A percentile compares a stretch with the other conserved stretches of the same genome.
These are phyloP conservation scores for Paramarasmius palmivorus DNA, from an alignment of 1,284 basidiomycete species.

Conservation along the genomic window DNA sequence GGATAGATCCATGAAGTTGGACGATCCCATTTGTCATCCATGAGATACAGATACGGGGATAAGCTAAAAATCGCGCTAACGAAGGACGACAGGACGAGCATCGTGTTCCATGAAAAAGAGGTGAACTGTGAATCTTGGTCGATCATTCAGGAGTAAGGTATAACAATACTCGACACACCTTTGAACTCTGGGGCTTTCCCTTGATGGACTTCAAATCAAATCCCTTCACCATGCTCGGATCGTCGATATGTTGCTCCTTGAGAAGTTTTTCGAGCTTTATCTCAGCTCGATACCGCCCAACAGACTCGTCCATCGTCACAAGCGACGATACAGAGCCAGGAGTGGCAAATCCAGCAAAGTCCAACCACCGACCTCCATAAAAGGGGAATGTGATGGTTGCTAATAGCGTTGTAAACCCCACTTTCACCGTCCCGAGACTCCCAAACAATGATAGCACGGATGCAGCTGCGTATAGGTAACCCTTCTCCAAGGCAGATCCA, in stretches of 20 bases:
- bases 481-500: conserved; percentile 8
- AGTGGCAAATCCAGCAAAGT: conserved; percentile 1
- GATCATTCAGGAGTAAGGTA: neutral
- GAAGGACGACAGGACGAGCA: neutral
- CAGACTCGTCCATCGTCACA: neutral
- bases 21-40: neutral
- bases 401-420: conserved; percentile 1
- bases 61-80: neutral
- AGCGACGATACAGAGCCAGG: neutral
- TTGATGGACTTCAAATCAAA: neutral
- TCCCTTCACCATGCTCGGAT: neutral
- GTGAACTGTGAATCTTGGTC: neutral
- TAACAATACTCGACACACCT: neutral
- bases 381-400: neutral
- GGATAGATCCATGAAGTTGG: neutral
- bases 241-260: neutral
- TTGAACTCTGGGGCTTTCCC: neutral
- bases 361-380: neutral
- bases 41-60: neutral
- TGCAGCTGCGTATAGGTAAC: conserved; percentile 10
- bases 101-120: neutral
- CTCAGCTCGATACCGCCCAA: neutral
- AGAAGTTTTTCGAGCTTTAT: neutral
- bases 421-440: conserved; percentile 11
- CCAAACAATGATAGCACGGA: conserved; percentile 12